Percentiles rank a stretch among this genome's conserved stretches.
Evolutionary conservation across 495 filamentous ascomycete genomes (phyloP).

Genomic region (Hypoxylon perforatum): DNA sequence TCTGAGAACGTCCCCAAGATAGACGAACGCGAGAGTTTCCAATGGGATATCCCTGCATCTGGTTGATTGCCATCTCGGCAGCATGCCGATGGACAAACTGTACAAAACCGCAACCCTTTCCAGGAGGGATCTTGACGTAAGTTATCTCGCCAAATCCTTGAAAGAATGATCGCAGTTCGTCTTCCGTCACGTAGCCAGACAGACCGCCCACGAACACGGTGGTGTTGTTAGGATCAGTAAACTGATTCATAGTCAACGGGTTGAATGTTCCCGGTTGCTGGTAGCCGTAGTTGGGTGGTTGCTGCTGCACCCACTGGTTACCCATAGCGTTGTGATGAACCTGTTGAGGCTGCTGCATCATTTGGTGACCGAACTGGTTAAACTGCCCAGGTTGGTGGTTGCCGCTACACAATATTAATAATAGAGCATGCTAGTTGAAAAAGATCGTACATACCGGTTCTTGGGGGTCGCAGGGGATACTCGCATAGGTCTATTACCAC

Average conservation of each 20-base stretch:
- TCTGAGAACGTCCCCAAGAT: constrained; percentile 97
- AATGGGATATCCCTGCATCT: constrained; percentile 99
- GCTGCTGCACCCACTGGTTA: constrained; percentile 51
- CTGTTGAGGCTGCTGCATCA: constrained; percentile 50
- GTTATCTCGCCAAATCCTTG: constrained; percentile 99
- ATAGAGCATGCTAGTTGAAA: not conserved
- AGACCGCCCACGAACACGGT: constrained; percentile 98
- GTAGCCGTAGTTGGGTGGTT: constrained; percentile 67
- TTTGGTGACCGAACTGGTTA: constrained; percentile 57
- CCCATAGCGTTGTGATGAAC: constrained; percentile 52
- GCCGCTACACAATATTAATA: constrained; percentile 31
- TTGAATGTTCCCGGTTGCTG: constrained; percentile 52
- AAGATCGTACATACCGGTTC: constrained; percentile 61
- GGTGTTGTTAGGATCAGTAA: constrained; percentile 99
- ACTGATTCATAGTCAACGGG: constrained; percentile 91
- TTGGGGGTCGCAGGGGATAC: constrained; percentile 98
- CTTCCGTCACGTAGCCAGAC: constrained; percentile 98
- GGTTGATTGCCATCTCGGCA: constrained; percentile 99
- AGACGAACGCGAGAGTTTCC: constrained; percentile 98
- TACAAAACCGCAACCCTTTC: constrained; percentile 99
- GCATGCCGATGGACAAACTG: constrained; percentile 99
- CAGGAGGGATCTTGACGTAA: constrained; percentile 99
- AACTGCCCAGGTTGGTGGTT: constrained; percentile 46
- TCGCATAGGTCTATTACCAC: constrained; percentile 98
- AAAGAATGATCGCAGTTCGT: constrained; percentile 99